A percentile compares a stretch with the other conserved stretches of the same genome.
These are phyloP conservation scores for Entonaema liquescens DNA, from an alignment of 495 filamentous ascomycete species.

Conservation along the genomic window DNA sequence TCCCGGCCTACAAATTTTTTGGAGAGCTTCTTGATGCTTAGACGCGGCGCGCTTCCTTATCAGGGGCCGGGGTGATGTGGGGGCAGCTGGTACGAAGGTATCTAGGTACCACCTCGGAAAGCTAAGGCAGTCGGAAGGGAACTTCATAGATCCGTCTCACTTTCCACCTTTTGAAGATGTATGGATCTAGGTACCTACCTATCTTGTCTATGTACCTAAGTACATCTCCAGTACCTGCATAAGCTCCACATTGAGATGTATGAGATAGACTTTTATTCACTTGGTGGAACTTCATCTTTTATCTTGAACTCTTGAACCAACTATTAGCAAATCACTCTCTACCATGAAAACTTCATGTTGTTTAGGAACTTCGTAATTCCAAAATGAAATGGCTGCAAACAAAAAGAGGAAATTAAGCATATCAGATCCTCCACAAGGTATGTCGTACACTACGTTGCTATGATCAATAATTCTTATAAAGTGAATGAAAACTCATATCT, in stretches of 20 bases:
- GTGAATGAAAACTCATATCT: constrained; percentile 16
- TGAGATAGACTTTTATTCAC: neutral
- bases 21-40: constrained; percentile 19
- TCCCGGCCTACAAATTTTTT: constrained; percentile 26
- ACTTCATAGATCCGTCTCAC: neutral
- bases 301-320: neutral
- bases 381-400: constrained; percentile 49
- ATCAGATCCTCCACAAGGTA: constrained; percentile 42
- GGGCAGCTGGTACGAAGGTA: neutral
- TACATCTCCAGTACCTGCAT: neutral
- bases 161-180: too few relatives aligned
- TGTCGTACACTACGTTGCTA: constrained; percentile 19
- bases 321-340: too few relatives aligned
- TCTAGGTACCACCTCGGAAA: neutral
- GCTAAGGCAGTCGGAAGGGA: neutral
- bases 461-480: neutral
- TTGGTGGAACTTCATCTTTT: neutral
- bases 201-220: neutral
- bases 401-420: constrained; percentile 56
- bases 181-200: too few relatives aligned
- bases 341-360: too few relatives aligned
- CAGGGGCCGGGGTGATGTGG: constrained; percentile 17
- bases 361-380: too few relatives aligned
- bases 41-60: constrained; percentile 9
- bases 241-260: neutral